These are phyloP conservation scores for Candida andamanensis DNA, from an alignment of 805 yeast genomes.

Conservation along the genomic window DNA sequence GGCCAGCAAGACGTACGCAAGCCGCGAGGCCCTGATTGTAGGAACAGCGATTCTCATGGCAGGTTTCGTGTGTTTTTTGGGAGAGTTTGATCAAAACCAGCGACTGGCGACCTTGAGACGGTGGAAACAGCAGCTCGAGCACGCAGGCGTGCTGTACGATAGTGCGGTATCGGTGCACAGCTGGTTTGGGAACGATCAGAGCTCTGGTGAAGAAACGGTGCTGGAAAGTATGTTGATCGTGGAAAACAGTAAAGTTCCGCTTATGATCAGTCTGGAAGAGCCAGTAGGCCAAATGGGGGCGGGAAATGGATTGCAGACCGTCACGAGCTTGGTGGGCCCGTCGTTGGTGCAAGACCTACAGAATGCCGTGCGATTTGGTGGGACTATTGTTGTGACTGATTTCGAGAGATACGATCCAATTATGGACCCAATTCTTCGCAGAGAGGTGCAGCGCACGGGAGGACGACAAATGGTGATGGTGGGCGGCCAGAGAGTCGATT, in stretches of 20 bases:
- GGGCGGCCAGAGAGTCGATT: slow-evolving; percentile 62
- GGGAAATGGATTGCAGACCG: slow-evolving; percentile 39
- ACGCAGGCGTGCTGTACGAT: slow-evolving; percentile 8
- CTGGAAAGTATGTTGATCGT: slow-evolving; percentile 61
- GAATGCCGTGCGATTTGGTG: slow-evolving; percentile 82
- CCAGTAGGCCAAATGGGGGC: slow-evolving; percentile 28
- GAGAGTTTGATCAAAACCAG: slow-evolving; percentile 46
- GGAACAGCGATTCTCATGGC: slow-evolving; percentile 69
- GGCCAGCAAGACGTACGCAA: slow-evolving; percentile 48
- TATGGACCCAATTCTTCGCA: slow-evolving; percentile 54
- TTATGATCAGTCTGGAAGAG: slow-evolving; percentile 71
- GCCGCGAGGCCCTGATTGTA: slow-evolving; percentile 40
- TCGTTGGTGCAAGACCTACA: slow-evolving; percentile 66
- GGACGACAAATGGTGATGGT: slow-evolving; percentile 60
- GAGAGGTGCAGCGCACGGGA: slow-evolving; percentile 60
- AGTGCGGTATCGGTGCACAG: slow-evolving; percentile 5
- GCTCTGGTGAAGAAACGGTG: slow-evolving; percentile 46
- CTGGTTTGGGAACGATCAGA: slow-evolving; percentile 18
- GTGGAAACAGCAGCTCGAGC: slow-evolving; percentile 34
- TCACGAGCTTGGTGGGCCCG: slow-evolving; percentile 69
- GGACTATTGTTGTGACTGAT: slow-evolving; percentile 63
- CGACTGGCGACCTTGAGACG: slow-evolving; percentile 30
- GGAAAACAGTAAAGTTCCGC: slow-evolving; percentile 39
- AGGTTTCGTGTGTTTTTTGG: slow-evolving; percentile 57
- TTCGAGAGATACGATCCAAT: slow-evolving; percentile 80